Evolutionary conservation across 2,329 filamentous ascomycete species (phyloP), one percentile per base, ranked within the genome.

Genomic region (Endothia cerciana): DNA sequence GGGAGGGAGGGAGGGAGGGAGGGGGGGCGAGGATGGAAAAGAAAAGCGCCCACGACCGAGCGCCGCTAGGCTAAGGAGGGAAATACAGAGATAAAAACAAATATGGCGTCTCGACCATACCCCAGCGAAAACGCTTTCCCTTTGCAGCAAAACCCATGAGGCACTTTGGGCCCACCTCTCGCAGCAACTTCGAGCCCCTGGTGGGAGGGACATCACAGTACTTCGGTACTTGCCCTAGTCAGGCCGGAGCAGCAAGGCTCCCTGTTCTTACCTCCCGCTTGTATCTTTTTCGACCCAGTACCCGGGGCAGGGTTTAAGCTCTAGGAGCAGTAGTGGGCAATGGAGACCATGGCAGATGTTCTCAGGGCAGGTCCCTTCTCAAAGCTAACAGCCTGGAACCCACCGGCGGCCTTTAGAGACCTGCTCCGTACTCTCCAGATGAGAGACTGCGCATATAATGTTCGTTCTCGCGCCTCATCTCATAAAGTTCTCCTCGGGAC

Each of bases 151-250:
- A n/a, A 13, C 51, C 51, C 51, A 30, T 36, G 51, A 36, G 51
- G 51, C 30, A 28, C 30, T 36, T 40, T 58, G 19, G 5, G 36
- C 36, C 55, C 55, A 58, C 38, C 19, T 40, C 33, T 38, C n/a
- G 36, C 36, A 41, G 33, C 10, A 28, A 40, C 55, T 13, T 58
- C 36, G 38, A 41, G 36, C 33, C 55, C 55, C 36, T 28, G 55
- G 36, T 28, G 47, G 51, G 28, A 55, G 11, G 33, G 55, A 22
- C 19, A 19, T 13, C 28, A 55, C 28, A 19, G 30, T 58, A 58
- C 55, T 58, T 58, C 55, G 55, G 55, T 58, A 38, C 55, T 58
- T 58, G 55, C 55, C 55, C 55, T 58, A 41, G 36, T 33, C 55
- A 17, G 55, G 15, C 55, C 55, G 0, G 22, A n/a, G 10, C n/a